phyloP scores from a whole-genome alignment of 371 early-diverging fungal genomes.

The Chytridiales sp. region DNA sequence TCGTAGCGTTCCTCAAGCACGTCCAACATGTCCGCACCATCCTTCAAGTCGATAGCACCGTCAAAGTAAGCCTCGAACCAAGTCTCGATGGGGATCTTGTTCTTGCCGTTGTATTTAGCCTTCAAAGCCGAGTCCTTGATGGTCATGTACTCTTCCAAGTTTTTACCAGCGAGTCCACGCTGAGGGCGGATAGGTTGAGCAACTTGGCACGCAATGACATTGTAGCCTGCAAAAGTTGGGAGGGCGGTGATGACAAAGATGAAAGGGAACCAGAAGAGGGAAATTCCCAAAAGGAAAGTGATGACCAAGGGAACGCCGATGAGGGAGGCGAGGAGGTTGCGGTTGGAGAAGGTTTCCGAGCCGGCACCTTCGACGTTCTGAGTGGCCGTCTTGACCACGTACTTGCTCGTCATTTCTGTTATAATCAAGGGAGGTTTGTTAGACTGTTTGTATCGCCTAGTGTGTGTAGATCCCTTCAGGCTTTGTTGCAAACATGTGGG shows the following conservation, averaged over 20 bases:
- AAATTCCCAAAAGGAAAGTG: conserved; percentile 54
- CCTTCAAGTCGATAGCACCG: conserved; percentile 88
- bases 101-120: conserved; percentile 66
- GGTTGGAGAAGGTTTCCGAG: conserved; percentile 40
- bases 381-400: conserved; percentile 34
- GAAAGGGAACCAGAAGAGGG: conserved; percentile 61
- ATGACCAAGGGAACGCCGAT: conserved; percentile 62
- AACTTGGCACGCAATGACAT: conserved; percentile 59
- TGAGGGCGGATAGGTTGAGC: conserved; percentile 66
- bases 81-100: conserved; percentile 94
- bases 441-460: too few species aligned
- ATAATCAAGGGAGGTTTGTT: too few species aligned
- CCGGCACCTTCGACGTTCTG: conserved; percentile 47
- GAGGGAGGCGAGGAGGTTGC: conserved; percentile 29
- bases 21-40: conserved; percentile 70
- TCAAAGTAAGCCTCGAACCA: conserved; percentile 96
- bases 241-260: conserved; percentile 61
- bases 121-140: conserved; percentile 79
- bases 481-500: too few species aligned
- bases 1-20: conserved; percentile 90
- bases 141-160: conserved; percentile 81
- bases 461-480: too few species aligned
- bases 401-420: conserved; percentile 21
- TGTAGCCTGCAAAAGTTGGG: conserved; percentile 66
- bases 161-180: conserved; percentile 75